A percentile compares a stretch with the other conserved stretches of the same genome.
Evolutionary conservation across 352 stramenopile species (phyloP).

Genomic region (Globisporangium barbulae): DNA sequence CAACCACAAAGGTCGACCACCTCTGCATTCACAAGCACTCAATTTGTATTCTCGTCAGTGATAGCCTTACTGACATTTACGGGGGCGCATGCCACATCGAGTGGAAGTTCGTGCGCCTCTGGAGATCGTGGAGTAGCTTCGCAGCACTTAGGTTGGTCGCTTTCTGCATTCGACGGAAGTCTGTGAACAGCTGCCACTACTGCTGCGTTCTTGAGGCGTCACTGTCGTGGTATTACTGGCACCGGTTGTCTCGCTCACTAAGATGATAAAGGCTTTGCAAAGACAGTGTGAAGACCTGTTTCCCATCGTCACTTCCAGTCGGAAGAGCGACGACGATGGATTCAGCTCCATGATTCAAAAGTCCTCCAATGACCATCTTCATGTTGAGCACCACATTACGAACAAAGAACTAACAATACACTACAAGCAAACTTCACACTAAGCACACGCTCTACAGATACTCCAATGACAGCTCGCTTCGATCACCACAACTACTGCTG

Average conservation of each 20-base stretch:
- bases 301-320: constrained; percentile 26
- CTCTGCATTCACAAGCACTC: background rate
- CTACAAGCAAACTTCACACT: no score
- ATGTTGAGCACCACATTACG: no score
- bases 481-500: constrained; percentile 22
- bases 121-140: constrained; percentile 20
- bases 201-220: constrained; percentile 8
- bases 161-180: constrained; percentile 30
- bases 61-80: background rate
- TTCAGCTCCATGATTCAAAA: constrained; percentile 35
- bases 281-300: constrained; percentile 24
- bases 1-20: background rate
- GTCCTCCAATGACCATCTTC: constrained; percentile 22
- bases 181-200: constrained; percentile 26
- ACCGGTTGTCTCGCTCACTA: constrained; percentile 3
- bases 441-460: no score
- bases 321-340: constrained; percentile 32
- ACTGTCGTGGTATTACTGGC: background rate
- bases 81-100: constrained; percentile 29
- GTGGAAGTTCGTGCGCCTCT: constrained; percentile 46
- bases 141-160: constrained; percentile 11
- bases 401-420: no score
- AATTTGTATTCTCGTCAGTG: no score
- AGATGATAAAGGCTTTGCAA: constrained; percentile 26
- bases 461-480: no score